Conservation (phyloP, 2,329 filamentous ascomycete genomes). For the Geoglossum cookeanum region DNA sequence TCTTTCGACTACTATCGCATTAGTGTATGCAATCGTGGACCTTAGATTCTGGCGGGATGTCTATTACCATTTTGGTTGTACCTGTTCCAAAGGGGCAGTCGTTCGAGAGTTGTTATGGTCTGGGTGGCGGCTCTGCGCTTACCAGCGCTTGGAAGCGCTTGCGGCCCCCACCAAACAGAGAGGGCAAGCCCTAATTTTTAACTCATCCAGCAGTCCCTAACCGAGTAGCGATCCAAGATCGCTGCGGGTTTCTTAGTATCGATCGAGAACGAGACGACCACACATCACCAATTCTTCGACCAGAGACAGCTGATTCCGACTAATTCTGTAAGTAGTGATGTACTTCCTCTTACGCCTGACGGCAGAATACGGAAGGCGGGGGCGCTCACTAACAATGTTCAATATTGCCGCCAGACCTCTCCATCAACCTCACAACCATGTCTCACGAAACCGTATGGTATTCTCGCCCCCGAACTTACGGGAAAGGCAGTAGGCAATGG, state of each 20-base stretch:
- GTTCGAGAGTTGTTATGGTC: neutral
- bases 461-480: constrained; percentile 91
- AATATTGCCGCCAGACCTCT: neutral
- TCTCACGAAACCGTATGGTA: constrained; percentile 97
- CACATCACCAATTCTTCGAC: neutral
- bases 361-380: neutral
- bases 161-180: neutral
- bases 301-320: neutral
- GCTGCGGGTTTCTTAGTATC: neutral
- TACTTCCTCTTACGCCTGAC: neutral
- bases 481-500: constrained; percentile 89
- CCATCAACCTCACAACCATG: constrained; percentile 31
- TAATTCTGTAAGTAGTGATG: neutral
- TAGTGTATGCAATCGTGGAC: neutral
- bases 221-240: neutral
- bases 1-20: constrained; percentile 38
- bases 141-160: neutral
- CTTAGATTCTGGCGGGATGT: neutral
- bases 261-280: neutral
- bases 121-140: neutral
- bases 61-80: neutral
- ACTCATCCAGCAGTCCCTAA: neutral
- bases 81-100: neutral
- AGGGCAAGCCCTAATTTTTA: neutral
- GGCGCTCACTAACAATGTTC: neutral